Base-by-base conservation (phyloP, 371 early-diverging fungal species). In the Mucor piriformis region DNA sequence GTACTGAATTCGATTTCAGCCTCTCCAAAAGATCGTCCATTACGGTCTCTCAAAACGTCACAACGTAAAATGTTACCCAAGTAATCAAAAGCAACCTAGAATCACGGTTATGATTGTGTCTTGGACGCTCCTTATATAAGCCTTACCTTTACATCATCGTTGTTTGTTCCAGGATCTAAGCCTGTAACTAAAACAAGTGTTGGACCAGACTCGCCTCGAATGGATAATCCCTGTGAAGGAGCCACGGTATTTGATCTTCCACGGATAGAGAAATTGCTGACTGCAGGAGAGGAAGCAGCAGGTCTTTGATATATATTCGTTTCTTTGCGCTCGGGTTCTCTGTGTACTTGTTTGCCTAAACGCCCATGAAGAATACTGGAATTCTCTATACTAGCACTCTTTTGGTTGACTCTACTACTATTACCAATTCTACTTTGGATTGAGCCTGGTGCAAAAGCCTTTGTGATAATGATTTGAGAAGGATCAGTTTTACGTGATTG, bases 101-200 rank as follows among this genome's bases (percentile, higher is more conserved):
- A n/a, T n/a, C n/a, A n/a, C n/a, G n/a, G n/a, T n/a, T n/a, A n/a
- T n/a, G n/a, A n/a, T n/a, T n/a, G n/a, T n/a, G n/a, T n/a, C n/a
- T n/a, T n/a, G n/a, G n/a, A n/a, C n/a, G n/a, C n/a, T n/a, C n/a
- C n/a, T n/a, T n/a, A n/a, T n/a, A n/a, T n/a, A n/a, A n/a, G n/a
- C 8, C 23, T 58, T 81, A 80, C 86, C 66, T 70, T 74, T 10
- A 86, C 78, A 68, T 86, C 86, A 8, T 83, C 83, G 4, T 82
- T 74, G 51, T 77, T 86, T 0, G 83, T 72, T 21, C 65, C 76
- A 27, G 74, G 77, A 59, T 86, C 83, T 49, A 86, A 66, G 40
- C 83, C 83, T n/a, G 78, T 74, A 48, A 86, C 73, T 50, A 83
- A 67, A 20, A 86, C 77, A 21, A 64, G 73, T 13, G 75, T 76